Evolutionary conservation across 495 filamentous ascomycete genomes (phyloP).

Genomic region (Penicillium lagena): DNA sequence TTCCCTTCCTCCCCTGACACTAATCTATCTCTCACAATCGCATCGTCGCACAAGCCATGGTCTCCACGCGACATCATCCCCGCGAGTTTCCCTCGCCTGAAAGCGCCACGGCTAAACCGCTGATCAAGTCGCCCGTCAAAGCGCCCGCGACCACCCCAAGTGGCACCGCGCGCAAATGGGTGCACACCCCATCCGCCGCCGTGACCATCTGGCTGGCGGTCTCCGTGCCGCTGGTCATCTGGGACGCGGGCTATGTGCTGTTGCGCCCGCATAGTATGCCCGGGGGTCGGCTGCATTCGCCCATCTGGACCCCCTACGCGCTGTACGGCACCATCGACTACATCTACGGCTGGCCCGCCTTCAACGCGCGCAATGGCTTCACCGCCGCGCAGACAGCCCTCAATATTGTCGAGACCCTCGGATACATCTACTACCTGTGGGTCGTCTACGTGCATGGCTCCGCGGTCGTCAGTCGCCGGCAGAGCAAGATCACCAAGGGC

Average conservation of each 20-base stretch:
- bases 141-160: conserved; percentile 17
- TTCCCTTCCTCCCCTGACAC: neutral
- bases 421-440: conserved; percentile 65
- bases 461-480: conserved; percentile 21
- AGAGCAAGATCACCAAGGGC: conserved; percentile 26
- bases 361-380: conserved; percentile 66
- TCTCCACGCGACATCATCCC: conserved; percentile 47
- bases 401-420: conserved; percentile 66
- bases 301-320: conserved; percentile 73
- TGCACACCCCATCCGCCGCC: conserved; percentile 60
- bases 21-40: neutral
- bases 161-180: conserved; percentile 38
- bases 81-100: conserved; percentile 37
- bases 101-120: conserved; percentile 12
- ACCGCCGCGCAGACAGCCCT: conserved; percentile 67
- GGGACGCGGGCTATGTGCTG: conserved; percentile 79
- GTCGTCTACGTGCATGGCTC: conserved; percentile 49
- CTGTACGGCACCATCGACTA: conserved; percentile 78
- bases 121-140: conserved; percentile 15
- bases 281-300: conserved; percentile 66
- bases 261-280: conserved; percentile 81
- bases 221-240: conserved; percentile 75
- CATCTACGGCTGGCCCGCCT: conserved; percentile 79
- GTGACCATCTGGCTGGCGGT: conserved; percentile 68
- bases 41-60: conserved; percentile 26